Base-by-base conservation (phyloP, 2,329 filamentous ascomycete species). In the Clonostachys rosea region DNA sequence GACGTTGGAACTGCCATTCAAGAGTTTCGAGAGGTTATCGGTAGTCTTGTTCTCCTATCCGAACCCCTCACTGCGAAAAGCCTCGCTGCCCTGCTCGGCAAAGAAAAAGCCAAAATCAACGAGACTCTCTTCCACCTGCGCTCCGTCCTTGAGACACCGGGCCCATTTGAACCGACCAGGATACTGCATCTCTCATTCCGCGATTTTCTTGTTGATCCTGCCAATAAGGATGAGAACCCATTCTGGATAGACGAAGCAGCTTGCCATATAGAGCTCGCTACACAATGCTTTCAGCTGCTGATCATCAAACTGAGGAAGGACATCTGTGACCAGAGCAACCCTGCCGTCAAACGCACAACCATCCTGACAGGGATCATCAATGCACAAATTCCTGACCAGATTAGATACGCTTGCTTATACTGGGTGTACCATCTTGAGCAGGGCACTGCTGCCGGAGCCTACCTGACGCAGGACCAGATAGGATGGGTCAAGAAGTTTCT, bases 381-480 rank as follows among this genome's bases (percentile, higher is more conserved):
- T 48, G 34, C 40, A 35, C 70, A 24, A n/a, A 24, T 43, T n/a
- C 55, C 63, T 7, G 18, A 56, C 8, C 57, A 64, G 12, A 30
- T 70, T 10, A 60, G 60, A 47, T 75, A 74, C 56, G 66, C 67
- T 12, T 72, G 67, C 54, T 55, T 56, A 2, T 69, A 72, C 51
- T 74, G 65, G 54, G 46, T 49, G 5, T 16, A 65, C 36, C 67
- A 71, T 55, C 36, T 58, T 17, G 49, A 42, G 5, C 14, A 42
- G 40, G 20, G n/a, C 13, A 20, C 24, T 30, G 24, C 24, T 30
- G 24, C 24, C 3, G 24, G 9, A 10, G 3, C 24, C 24, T 9
- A 30, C 9, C 9, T 30, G 24, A 30, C 24, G 40, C 13, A n/a
- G 18, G 16, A 24, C 20, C 13, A 24, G 16, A 18, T 16, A 14